A percentile compares a stretch with the other conserved stretches of the same genome.
Evolutionary conservation across 1,284 basidiomycete species (phyloP).

Genomic region (Ceratorhiza oryzae-sativae): DNA sequence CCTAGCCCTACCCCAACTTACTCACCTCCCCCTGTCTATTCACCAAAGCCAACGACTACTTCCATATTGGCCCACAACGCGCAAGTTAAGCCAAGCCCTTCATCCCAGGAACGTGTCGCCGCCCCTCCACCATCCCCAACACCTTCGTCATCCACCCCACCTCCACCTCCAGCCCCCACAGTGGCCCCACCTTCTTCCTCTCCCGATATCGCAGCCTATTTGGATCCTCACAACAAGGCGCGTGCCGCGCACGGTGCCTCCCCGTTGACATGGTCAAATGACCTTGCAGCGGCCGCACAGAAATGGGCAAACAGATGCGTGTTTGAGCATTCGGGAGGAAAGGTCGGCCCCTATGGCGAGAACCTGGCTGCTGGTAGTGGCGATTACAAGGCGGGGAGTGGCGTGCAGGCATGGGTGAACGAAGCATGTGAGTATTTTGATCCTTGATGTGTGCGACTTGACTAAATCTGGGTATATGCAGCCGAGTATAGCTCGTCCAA

Average conservation of each 20-base stretch:
- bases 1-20: neutral
- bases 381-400: conserved; percentile 54
- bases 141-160: neutral
- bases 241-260: conserved; percentile 55
- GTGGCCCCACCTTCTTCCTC: neutral
- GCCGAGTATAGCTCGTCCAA: conserved; percentile 48
- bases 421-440: conserved; percentile 56
- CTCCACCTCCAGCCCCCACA: neutral
- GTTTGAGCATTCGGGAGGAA: conserved; percentile 55
- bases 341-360: conserved; percentile 58
- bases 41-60: conserved; percentile 1
- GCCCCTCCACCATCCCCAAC: neutral
- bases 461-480: conserved; percentile 37
- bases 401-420: conserved; percentile 58
- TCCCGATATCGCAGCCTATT: conserved; percentile 47
- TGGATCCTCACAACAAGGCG: conserved; percentile 58
- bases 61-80: neutral
- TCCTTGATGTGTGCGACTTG: neutral
- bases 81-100: neutral
- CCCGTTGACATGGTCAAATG: conserved; percentile 57
- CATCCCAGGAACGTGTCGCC: neutral
- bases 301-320: conserved; percentile 60
- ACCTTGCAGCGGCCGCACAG: conserved; percentile 57
- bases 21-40: neutral
- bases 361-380: conserved; percentile 65